Conservation (phyloP, 352 stramenopile genomes). For the Aphanomyces cochlioides region DNA sequence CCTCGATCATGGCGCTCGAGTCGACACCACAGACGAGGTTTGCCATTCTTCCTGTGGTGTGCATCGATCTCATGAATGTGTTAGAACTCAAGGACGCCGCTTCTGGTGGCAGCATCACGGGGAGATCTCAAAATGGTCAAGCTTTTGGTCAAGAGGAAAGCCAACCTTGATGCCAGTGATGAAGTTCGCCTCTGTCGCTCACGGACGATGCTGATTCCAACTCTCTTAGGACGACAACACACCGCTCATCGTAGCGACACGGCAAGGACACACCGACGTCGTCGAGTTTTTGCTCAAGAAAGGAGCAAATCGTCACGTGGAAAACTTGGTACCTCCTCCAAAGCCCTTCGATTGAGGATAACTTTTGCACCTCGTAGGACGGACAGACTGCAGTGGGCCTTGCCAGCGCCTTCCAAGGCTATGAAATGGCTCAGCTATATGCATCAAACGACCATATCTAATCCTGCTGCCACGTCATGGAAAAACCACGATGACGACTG, state of each 20-base stretch:
- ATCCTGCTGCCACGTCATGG: background rate
- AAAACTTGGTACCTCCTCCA: constrained; percentile 16
- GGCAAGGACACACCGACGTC: constrained; percentile 11
- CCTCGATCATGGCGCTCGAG: constrained; percentile 20
- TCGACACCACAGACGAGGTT: constrained; percentile 28
- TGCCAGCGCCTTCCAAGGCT: background rate
- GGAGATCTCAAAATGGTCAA: constrained; percentile 28
- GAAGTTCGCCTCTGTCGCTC: background rate
- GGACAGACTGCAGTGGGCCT: background rate
- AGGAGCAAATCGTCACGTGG: constrained; percentile 17
- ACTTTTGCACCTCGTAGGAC: background rate
- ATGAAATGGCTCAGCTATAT: constrained; percentile 11
- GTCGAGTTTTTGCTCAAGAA: constrained; percentile 28
- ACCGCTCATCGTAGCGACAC: constrained; percentile 23
- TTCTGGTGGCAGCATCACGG: constrained; percentile 16
- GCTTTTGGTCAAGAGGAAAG: constrained; percentile 16
- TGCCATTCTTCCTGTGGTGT: background rate
- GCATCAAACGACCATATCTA: background rate
- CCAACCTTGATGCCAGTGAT: constrained; percentile 18
- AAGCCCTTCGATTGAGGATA: background rate
- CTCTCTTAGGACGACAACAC: constrained; percentile 28
- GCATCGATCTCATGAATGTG: background rate
- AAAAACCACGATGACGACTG: background rate
- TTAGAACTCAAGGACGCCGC: constrained; percentile 20
- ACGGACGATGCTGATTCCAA: too few species aligned